A percentile compares a stretch with the other conserved stretches of the same genome.
Conservation (phyloP, 2,329 filamentous ascomycete genomes). For the Didymella glomerata region DNA sequence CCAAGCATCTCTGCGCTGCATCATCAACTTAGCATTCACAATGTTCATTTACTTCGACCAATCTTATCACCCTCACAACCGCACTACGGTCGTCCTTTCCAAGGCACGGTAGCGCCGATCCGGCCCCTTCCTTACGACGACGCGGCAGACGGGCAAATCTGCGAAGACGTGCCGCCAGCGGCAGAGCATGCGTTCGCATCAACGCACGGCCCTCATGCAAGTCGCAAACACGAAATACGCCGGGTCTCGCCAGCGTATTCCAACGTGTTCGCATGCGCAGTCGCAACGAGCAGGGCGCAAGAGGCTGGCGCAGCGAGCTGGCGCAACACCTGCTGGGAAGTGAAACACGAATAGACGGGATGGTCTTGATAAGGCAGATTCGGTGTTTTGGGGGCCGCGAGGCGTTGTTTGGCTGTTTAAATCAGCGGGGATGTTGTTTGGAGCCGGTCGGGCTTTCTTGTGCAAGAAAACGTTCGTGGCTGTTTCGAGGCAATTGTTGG, state of each 20-base stretch:
- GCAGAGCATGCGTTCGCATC: conserved; percentile 22
- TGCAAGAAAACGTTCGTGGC: not conserved
- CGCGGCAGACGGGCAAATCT: conserved; percentile 11
- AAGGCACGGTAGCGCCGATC: conserved; percentile 7
- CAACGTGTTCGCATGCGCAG: conserved; percentile 2
- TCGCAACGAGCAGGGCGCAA: not conserved
- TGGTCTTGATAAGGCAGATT: conserved; percentile 1
- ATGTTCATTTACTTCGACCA: not conserved
- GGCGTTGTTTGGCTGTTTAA: conserved; percentile 3
- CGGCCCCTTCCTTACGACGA: conserved; percentile 1
- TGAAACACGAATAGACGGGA: conserved; percentile 3
- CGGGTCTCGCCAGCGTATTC: conserved; percentile 11
- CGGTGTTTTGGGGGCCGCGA: not conserved
- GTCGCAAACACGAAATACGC: conserved; percentile 5
- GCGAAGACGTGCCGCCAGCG: conserved; percentile 9
- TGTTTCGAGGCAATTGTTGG: not conserved
- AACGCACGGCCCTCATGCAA: conserved; percentile 6
- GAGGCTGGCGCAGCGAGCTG: not conserved
- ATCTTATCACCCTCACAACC: not conserved
- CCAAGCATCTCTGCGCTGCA: not conserved
- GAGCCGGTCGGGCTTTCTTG: not conserved
- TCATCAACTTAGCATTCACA: not conserved
- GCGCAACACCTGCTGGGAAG: not conserved
- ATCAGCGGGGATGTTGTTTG: not conserved
- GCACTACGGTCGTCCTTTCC: not conserved